Evolutionary conservation across 495 filamentous ascomycete genomes (phyloP), one percentile per base, ranked within the genome.

Genomic region (Thermothielavioides terrestris): DNA sequence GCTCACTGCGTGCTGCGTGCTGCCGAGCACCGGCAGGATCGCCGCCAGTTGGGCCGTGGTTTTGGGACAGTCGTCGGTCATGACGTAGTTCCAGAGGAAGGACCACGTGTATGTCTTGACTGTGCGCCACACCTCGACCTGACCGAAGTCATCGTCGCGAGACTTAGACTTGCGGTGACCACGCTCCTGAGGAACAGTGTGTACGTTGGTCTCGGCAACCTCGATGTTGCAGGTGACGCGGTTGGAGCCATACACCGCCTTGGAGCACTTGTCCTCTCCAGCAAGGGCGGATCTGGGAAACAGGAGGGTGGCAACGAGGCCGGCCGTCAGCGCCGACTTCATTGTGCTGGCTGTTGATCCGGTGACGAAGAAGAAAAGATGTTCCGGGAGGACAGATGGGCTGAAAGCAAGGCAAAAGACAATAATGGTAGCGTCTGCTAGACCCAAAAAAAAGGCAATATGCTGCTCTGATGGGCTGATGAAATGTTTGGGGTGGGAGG

Each of bases 81-180:
- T 20, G 40, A 50, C n/a, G 31, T 43, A 50, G 30, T 50, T 50
- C 48, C 48, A 50, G 39, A 50, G 14, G 14, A 50, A 50, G 8
- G 48, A 43, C 31, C 40, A 50, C 8, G 20, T 37, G 40, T 42
- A 50, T 10, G 2, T 21, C 23, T 31, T 35, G n/a, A 34, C 11
- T 1, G 32, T 37, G 31, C 45, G 45, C 6, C 6, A 15, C 5
- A 28, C 30, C 22, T 22, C 32, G 45, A 27, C 6, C 32, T 38
- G 22, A 9, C 34, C 23, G 32, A 21, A 14, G n/a, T 26, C 6
- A 22, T 22, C 21, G 38, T 4, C 21, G 1, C n/a, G 18, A 22
- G 2, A 11, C 11, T 40, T 23, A 14, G 2, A 10, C 21, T 23
- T 11, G 14, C 9, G 7, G 38, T 40, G 38, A 9, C 11, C 38